Percentiles rank a stretch among this genome's conserved stretches.
These are phyloP conservation scores for Chiua sp. DNA, from an alignment of 1,284 basidiomycete genomes.

Conservation along the genomic window DNA sequence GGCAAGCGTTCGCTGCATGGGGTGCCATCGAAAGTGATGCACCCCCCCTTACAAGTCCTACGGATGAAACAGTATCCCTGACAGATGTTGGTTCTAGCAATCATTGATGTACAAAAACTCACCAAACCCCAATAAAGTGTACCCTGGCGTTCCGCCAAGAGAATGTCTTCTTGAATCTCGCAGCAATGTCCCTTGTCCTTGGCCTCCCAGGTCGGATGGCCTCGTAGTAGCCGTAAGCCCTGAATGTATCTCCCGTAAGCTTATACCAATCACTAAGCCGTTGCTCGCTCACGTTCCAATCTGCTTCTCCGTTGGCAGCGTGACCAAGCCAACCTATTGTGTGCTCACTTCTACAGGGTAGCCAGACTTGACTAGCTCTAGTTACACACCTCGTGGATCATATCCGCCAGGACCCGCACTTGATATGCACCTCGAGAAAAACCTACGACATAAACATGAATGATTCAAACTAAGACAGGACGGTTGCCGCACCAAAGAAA, in stretches of 20 bases:
- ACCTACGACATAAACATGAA: slow-evolving; percentile 28
- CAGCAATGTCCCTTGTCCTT: slow-evolving; percentile 7
- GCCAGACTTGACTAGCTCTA: background rate
- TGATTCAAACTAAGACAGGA: background rate
- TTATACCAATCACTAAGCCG: no score
- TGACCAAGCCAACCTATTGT: slow-evolving; percentile 19
- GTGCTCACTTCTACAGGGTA: background rate
- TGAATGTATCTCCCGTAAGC: slow-evolving; percentile 6
- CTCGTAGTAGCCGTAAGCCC: slow-evolving; percentile 42
- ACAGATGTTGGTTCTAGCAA: background rate
- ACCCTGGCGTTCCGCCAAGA: slow-evolving; percentile 30
- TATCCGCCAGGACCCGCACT: slow-evolving; percentile 43
- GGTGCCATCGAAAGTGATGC: slow-evolving; percentile 19
- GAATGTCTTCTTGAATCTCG: slow-evolving; percentile 37
- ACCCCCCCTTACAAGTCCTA: slow-evolving; percentile 27
- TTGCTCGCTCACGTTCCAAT: slow-evolving; percentile 9
- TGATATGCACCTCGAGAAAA: slow-evolving; percentile 52
- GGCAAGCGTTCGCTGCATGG: slow-evolving; percentile 28
- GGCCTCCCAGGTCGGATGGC: slow-evolving; percentile 5
- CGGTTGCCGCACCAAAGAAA: slow-evolving; percentile 42
- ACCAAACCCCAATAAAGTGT: slow-evolving; percentile 46
- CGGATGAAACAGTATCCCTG: slow-evolving; percentile 46
- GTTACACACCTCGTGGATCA: slow-evolving; percentile 40
- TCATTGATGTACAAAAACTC: background rate
- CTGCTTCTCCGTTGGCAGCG: slow-evolving; percentile 11